Evolutionary conservation across 352 stramenopile genomes (phyloP).

Genomic region (Globisporangium acanthophoron): DNA sequence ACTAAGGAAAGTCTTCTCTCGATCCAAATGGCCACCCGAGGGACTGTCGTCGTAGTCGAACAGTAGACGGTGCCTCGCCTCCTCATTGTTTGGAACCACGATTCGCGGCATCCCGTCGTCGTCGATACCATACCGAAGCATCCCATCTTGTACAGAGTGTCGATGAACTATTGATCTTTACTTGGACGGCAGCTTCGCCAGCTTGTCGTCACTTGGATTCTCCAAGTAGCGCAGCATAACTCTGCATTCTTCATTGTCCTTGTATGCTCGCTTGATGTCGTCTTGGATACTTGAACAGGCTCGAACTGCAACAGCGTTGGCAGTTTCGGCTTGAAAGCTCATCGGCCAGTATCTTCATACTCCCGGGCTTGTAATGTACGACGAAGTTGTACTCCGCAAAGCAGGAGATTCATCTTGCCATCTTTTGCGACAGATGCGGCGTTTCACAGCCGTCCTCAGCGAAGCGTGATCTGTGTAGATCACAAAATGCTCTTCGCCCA

Average conservation of each 20-base stretch:
- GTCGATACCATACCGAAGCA: constrained; percentile 7
- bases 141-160: no score
- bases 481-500: constrained; percentile 17
- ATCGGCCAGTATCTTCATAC: constrained; percentile 19
- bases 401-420: constrained; percentile 17
- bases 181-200: constrained; percentile 6
- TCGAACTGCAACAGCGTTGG: constrained; percentile 10
- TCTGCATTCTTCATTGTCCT: constrained; percentile 9
- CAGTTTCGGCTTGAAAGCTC: constrained; percentile 13
- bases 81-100: no score
- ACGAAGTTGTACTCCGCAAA: constrained; percentile 24
- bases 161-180: constrained; percentile 6
- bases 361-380: constrained; percentile 18
- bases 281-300: not conserved
- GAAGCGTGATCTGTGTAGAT: constrained; percentile 21
- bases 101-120: constrained; percentile 1
- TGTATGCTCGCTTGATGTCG: not conserved
- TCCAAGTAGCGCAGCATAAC: not conserved
- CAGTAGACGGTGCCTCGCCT: no score
- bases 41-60: constrained; percentile 18
- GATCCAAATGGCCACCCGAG: constrained; percentile 14
- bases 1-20: constrained; percentile 21
- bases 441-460: not conserved
- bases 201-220: not conserved
- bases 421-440: constrained; percentile 6